Base-by-base conservation (phyloP, 768 basidiomycete species). In the Gelatoporia subvermispora region DNA sequence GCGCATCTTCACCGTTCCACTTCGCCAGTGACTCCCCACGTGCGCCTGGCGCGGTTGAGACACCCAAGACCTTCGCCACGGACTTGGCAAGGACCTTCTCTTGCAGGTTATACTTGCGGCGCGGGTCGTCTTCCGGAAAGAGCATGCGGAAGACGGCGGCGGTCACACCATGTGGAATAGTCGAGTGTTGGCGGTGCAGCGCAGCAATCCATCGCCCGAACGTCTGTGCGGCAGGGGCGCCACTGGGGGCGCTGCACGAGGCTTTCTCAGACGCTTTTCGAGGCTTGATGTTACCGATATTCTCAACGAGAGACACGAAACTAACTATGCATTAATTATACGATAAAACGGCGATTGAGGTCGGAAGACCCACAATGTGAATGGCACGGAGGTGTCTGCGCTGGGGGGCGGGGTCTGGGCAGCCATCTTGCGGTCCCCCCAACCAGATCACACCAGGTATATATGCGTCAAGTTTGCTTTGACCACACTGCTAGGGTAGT, bases 101-200 rank as follows among this genome's bases (percentile, higher is more conserved):
- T 61, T 86, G 79, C 59, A 93, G 70, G 28, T 81, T 79, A 56
- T 85, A 94, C 62, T 81, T 80, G 20, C 93, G 73, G 15, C 75
- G 65, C 1, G 69, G 57, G 51, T 93, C 89, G 48, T 90, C 82
- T 51, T 93, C 84, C 0, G 93, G 92, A 60, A 93, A 94, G n/a
- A 95, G 68, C 4, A 93, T 65, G 7, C 81, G 78, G 57, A 94
- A 83, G 24, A 90, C 65, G 4, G 75, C 74, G 13, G 73, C 70
- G 8, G 82, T 79, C 0, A 80, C 82, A 3, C 76, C 73, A 2
- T 47, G 35, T 2, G 57, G 56, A 3, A 60, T 20, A 18, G 57
- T 47, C 4, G 53, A 34, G 41, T 59, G 54, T 10, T 47, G 48
- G 37, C 46, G 39, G 38, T 47, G 59, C n/a, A 61, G 42, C 4